These are phyloP conservation scores for Ceratocystis lukuohia DNA, from an alignment of 2,329 filamentous ascomycete genomes.

Conservation along the genomic window DNA sequence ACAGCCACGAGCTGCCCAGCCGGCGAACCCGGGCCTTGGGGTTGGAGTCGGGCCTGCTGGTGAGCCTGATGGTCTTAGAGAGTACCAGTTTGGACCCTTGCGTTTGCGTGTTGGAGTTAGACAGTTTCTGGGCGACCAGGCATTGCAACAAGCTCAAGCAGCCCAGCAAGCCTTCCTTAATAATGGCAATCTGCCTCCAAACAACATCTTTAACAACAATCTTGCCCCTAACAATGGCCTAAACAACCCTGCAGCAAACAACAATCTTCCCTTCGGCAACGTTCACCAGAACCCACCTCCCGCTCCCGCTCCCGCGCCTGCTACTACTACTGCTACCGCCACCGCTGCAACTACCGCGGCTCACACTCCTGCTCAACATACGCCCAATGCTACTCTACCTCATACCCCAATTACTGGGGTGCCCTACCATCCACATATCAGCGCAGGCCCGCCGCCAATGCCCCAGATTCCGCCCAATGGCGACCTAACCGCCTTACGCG, in stretches of 20 bases:
- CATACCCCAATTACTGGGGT: conserved; percentile 3
- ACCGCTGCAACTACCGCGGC: background rate
- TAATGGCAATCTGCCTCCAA: conserved; percentile 12
- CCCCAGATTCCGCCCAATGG: conserved; percentile 9
- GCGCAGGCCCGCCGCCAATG: background rate
- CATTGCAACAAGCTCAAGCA: conserved; percentile 18
- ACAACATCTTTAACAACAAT: conserved; percentile 13
- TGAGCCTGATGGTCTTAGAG: conserved; percentile 13
- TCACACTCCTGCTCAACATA: background rate
- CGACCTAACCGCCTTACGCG: conserved; percentile 21
- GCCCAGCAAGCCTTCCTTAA: conserved; percentile 15
- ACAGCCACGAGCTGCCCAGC: conserved; percentile 4
- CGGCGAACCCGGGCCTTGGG: conserved; percentile 1
- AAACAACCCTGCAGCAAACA: background rate
- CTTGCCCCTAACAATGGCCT: background rate
- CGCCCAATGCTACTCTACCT: conserved; percentile 4
- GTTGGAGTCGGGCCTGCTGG: conserved; percentile 4
- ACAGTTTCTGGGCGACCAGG: conserved; percentile 25
- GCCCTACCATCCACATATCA: background rate
- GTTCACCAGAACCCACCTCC: background rate
- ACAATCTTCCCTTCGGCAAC: conserved; percentile 4
- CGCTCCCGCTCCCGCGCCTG: background rate
- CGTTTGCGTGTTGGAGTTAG: conserved; percentile 23
- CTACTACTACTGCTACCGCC: background rate
- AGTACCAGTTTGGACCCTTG: conserved; percentile 15